Evolutionary conservation across 2,329 filamentous ascomycete species (phyloP).

Genomic region (Colletotrichum endophyticum): DNA sequence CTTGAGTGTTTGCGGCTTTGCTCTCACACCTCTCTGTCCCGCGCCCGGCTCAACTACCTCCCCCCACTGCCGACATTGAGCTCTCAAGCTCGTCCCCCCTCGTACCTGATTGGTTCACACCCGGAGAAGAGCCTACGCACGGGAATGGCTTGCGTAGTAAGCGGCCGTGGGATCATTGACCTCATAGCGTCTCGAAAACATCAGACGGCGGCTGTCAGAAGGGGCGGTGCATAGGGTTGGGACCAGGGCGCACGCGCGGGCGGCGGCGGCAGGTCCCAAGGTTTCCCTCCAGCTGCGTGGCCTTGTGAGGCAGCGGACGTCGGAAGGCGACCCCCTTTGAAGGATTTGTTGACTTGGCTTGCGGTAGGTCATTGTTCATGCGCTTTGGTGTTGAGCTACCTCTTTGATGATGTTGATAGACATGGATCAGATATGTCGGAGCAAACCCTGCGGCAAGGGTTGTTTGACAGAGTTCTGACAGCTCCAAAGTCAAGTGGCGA

Average conservation of each 20-base stretch:
- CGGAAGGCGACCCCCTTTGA: neutral
- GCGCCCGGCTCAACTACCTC: neutral
- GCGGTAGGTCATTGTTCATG: neutral
- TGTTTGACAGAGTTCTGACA: neutral
- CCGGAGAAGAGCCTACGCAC: neutral
- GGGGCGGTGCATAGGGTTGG: neutral
- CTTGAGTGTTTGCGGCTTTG: neutral
- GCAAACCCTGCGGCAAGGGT: neutral
- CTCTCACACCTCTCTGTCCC: neutral
- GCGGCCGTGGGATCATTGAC: neutral
- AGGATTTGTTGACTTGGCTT: neutral
- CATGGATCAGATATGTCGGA: neutral
- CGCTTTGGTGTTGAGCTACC: neutral
- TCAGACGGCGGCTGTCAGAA: conserved; percentile 20
- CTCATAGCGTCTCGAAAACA: conserved; percentile 9
- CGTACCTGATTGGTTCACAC: neutral
- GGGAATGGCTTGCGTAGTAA: conserved; percentile 1
- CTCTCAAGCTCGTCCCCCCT: neutral
- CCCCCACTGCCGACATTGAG: neutral
- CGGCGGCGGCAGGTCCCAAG: neutral
- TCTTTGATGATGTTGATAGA: neutral
- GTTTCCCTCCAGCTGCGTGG: neutral
- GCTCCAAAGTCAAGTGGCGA: neutral
- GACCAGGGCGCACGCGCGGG: neutral
- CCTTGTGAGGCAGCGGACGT: neutral